Evolutionary conservation across 768 basidiomycete genomes (phyloP).

Genomic region (Tricholoma flavovirens): DNA sequence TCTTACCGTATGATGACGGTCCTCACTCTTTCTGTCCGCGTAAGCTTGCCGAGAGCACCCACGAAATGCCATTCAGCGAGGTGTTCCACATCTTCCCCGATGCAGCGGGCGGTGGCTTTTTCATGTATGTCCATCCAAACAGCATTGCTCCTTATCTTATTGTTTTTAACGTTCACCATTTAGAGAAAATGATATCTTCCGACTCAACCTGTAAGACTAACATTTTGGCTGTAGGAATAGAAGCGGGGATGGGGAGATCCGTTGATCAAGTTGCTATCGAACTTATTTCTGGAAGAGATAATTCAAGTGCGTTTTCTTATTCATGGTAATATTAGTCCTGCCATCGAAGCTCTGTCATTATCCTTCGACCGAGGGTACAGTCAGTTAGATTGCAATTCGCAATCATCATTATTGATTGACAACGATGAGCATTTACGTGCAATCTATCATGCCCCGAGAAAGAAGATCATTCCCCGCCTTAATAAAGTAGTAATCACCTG

Average conservation of each 20-base stretch:
- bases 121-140: constrained; percentile 56
- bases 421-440: constrained; percentile 10
- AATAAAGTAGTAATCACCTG: constrained; percentile 64
- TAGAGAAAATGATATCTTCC: constrained; percentile 89
- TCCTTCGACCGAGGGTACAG: neutral
- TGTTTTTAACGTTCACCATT: neutral
- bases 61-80: constrained; percentile 89
- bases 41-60: constrained; percentile 75
- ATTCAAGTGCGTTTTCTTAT: neutral
- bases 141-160: neutral
- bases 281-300: neutral
- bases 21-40: constrained; percentile 1
- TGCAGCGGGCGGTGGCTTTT: constrained; percentile 56
- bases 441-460: constrained; percentile 36
- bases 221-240: constrained; percentile 3
- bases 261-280: neutral
- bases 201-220: constrained; percentile 65
- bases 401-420: neutral
- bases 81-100: constrained; percentile 88
- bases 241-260: neutral
- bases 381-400: neutral
- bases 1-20: constrained; percentile 1
- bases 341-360: neutral
- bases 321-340: neutral
- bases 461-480: constrained; percentile 49